Evolutionary conservation across 495 filamentous ascomycete species (phyloP).

Genomic region (Podospora pseudocomata): DNA sequence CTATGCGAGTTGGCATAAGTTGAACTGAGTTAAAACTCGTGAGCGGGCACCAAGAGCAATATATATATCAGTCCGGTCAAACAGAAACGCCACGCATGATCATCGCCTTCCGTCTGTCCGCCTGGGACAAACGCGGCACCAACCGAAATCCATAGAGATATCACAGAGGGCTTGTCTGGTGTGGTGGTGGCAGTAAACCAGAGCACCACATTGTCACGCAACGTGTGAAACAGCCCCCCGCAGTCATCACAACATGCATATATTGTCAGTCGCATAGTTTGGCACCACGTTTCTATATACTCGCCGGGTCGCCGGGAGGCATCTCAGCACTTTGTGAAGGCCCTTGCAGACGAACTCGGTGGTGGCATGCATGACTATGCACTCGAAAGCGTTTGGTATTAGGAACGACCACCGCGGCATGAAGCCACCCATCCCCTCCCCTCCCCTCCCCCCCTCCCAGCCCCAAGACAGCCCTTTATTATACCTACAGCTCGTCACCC

Average conservation of each 20-base stretch:
- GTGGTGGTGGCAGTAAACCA: background rate
- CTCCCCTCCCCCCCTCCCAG: too few relatives aligned
- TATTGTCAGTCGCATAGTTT: background rate
- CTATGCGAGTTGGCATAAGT: background rate
- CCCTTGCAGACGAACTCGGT: constrained; percentile 15
- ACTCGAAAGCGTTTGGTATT: constrained; percentile 10
- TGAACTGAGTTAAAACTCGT: background rate
- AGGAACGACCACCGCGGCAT: constrained; percentile 20
- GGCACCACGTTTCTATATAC: background rate
- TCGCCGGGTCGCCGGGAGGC: background rate
- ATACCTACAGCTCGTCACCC: constrained; percentile 25
- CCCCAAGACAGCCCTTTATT: constrained; percentile 18
- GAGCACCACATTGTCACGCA: background rate
- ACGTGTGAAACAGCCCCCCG: constrained; percentile 3
- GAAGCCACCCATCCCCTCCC: constrained; percentile 17
- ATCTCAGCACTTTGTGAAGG: constrained; percentile 8
- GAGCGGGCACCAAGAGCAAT: background rate
- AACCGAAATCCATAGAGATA: constrained; percentile 8
- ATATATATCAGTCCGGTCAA: background rate
- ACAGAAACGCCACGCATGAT: background rate
- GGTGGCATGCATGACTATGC: constrained; percentile 17
- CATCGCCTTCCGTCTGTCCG: background rate
- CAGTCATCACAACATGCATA: background rate
- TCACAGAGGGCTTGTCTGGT: background rate
- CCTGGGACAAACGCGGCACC: background rate